Conservation (phyloP, 2,329 filamentous ascomycete species). For the Moelleriella libera region DNA sequence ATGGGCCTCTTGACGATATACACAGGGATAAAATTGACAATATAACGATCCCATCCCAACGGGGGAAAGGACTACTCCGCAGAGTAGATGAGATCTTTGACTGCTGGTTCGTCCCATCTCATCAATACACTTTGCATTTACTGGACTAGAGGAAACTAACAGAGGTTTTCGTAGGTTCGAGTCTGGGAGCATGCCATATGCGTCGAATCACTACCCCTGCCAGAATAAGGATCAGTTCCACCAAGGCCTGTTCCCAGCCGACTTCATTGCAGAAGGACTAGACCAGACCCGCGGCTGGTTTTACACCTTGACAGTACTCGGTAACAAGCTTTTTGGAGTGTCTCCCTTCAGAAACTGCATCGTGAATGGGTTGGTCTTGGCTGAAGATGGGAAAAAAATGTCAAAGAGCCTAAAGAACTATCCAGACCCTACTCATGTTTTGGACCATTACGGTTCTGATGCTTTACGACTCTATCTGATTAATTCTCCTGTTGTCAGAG, state of each 20-base stretch:
- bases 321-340: constrained; percentile 72
- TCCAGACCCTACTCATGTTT: constrained; percentile 71
- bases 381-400: constrained; percentile 97
- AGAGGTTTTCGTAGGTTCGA: constrained; percentile 34
- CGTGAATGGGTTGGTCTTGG: constrained; percentile 89
- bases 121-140: no score
- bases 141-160: no score
- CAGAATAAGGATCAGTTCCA: constrained; percentile 74
- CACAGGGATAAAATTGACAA: constrained; percentile 88
- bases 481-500: constrained; percentile 88
- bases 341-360: constrained; percentile 91
- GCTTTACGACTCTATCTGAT: constrained; percentile 90
- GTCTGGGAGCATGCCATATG: constrained; percentile 91
- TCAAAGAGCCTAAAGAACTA: constrained; percentile 95
- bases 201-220: constrained; percentile 82
- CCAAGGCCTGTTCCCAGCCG: constrained; percentile 62
- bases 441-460: constrained; percentile 81
- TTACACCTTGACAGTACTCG: constrained; percentile 80
- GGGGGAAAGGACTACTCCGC: constrained; percentile 70
- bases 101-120: constrained; percentile 51
- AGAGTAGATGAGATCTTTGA: constrained; percentile 85
- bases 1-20: constrained; percentile 70
- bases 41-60: constrained; percentile 84
- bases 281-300: constrained; percentile 97
- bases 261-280: constrained; percentile 87